Evolutionary conservation across 495 filamentous ascomycete genomes (phyloP).

Genomic region (Xylaria longipes): DNA sequence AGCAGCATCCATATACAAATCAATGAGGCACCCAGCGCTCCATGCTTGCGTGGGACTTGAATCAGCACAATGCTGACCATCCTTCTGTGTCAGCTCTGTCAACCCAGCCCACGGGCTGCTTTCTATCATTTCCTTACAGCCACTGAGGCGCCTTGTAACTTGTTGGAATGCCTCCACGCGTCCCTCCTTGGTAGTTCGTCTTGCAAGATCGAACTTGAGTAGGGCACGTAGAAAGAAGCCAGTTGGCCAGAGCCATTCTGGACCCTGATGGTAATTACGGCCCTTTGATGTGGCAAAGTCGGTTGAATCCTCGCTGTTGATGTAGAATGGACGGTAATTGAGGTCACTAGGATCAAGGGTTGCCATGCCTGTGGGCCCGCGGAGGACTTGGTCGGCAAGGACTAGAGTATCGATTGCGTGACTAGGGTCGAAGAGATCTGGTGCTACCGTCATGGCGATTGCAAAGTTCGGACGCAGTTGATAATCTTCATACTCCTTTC

Average conservation of each 20-base stretch:
- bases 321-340: conserved; percentile 93
- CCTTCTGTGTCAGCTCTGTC: conserved; percentile 91
- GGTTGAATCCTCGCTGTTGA: conserved; percentile 88
- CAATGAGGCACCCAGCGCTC: conserved; percentile 92
- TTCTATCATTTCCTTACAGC: conserved; percentile 79
- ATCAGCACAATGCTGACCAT: conserved; percentile 81
- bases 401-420: conserved; percentile 81
- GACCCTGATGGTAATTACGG: conserved; percentile 96
- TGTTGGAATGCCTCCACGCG: conserved; percentile 91
- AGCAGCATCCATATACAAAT: conserved; percentile 89
- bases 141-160: conserved; percentile 79
- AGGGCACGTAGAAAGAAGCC: conserved; percentile 93
- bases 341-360: conserved; percentile 91
- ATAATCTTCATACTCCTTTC: conserved; percentile 97
- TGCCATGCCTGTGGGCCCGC: conserved; percentile 91
- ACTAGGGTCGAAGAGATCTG: conserved; percentile 78
- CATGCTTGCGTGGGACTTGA: conserved; percentile 95
- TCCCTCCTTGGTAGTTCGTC: conserved; percentile 64
- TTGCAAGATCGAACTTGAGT: conserved; percentile 83
- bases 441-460: conserved; percentile 93
- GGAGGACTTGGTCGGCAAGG: conserved; percentile 76
- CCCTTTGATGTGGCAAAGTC: conserved; percentile 93
- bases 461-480: conserved; percentile 94
- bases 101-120: conserved; percentile 88
- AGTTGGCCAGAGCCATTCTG: conserved; percentile 99